Conservation (phyloP, 306 rosid species). For the Cucumis melo region DNA sequence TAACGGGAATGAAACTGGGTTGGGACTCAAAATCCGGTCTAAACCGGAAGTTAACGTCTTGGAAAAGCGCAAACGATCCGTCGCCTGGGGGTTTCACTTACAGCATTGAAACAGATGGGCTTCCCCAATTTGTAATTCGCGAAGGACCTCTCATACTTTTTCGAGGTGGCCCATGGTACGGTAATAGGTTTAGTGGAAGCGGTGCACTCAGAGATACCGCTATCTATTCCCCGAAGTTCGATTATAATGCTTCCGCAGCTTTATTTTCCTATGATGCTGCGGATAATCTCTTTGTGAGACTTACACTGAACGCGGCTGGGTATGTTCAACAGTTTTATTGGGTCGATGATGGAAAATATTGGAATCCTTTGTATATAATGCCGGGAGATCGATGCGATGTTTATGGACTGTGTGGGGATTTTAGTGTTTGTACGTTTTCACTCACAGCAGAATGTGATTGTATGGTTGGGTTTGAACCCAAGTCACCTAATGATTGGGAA, state of each 20-base stretch:
- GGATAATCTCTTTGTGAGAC: constrained; percentile 17
- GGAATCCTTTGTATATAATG: constrained; percentile 17
- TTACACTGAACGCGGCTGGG: constrained; percentile 20
- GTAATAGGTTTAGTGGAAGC: constrained; percentile 19
- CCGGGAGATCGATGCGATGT: constrained; percentile 29
- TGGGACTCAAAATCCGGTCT: constrained; percentile 31
- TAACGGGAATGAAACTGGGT: constrained; percentile 40
- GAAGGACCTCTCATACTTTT: constrained; percentile 16
- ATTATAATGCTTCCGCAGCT: constrained; percentile 21
- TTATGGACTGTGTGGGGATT: constrained; percentile 38
- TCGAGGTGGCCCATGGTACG: constrained; percentile 47
- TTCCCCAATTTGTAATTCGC: constrained; percentile 33
- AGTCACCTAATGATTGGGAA: background rate
- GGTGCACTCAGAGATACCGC: constrained; percentile 15
- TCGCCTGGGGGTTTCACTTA: constrained; percentile 27
- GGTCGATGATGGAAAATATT: constrained; percentile 17
- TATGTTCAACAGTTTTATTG: constrained; percentile 26
- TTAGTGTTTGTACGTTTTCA: constrained; percentile 14
- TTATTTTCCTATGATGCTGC: constrained; percentile 24
- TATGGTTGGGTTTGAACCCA: constrained; percentile 8
- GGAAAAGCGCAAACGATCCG: constrained; percentile 28
- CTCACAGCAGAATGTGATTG: background rate
- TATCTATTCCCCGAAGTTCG: constrained; percentile 24
- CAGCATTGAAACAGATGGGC: constrained; percentile 22
- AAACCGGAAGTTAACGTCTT: constrained; percentile 27